Percentiles rank a stretch among this genome's conserved stretches.
Evolutionary conservation across 73 alveolate species (phyloP).

Genomic region (Paramecium pentaurelia): DNA sequence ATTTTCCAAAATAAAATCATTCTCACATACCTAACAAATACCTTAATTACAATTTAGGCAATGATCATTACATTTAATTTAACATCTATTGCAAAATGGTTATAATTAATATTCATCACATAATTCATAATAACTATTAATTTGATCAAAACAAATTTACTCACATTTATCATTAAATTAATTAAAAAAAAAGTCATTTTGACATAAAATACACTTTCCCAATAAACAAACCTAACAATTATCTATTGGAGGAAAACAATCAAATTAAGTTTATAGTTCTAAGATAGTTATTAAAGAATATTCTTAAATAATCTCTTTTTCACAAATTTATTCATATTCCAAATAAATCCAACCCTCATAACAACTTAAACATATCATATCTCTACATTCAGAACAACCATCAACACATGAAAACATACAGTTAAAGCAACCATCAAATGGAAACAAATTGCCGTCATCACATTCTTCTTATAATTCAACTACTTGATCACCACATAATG

Average conservation of each 20-base stretch:
- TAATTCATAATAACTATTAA: not conserved
- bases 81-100: not conserved
- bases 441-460: not conserved
- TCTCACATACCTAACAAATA: not conserved
- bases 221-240: not conserved
- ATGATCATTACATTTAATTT: not conserved
- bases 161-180: not conserved
- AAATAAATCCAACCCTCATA: not conserved
- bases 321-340: not conserved
- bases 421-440: not conserved
- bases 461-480: not conserved
- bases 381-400: not conserved
- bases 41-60: not conserved
- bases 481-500: not conserved
- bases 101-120: not conserved
- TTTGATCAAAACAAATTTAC: not conserved
- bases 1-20: not conserved
- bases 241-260: not conserved
- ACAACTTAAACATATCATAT: not conserved
- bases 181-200: not conserved
- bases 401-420: not conserved
- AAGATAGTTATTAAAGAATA: not conserved
- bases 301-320: not conserved
- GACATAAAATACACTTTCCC: not conserved
- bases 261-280: not conserved